phyloP scores from a whole-genome alignment of 129 eudicot species.

The Deinandra increscens region DNA sequence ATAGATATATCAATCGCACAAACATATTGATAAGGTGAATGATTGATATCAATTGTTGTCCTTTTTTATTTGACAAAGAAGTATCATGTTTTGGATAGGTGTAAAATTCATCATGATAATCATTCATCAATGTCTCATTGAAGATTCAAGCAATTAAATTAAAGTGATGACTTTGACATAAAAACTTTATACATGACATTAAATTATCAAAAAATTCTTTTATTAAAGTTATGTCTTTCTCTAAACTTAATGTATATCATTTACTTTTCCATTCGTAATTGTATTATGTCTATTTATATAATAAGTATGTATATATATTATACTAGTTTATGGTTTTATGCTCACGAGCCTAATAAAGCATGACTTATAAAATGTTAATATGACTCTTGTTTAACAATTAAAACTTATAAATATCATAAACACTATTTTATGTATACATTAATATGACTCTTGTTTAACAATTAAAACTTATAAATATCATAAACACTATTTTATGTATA shows the following conservation, averaged over 20 bases:
- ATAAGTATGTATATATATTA: too few relatives aligned
- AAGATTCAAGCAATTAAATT: not conserved
- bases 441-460: too few relatives aligned
- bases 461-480: not conserved
- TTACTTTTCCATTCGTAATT: too few relatives aligned
- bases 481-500: not conserved
- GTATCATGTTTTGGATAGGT: not conserved
- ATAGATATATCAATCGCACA: too few relatives aligned
- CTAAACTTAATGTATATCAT: not conserved
- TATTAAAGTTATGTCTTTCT: not conserved
- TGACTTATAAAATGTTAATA: too few relatives aligned
- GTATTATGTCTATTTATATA: not conserved
- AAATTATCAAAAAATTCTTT: not conserved
- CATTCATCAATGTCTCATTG: not conserved
- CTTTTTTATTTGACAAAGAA: not conserved
- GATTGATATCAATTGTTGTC: not conserved
- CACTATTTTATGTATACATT: too few relatives aligned
- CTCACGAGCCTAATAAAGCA: too few relatives aligned
- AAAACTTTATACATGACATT: not conserved
- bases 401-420: too few relatives aligned
- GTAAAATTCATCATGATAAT: not conserved
- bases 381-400: too few relatives aligned
- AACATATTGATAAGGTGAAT: not conserved
- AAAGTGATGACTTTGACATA: not conserved
- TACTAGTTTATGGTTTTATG: too few relatives aligned